Percentiles rank a stretch among this genome's conserved stretches.
phyloP scores from a whole-genome alignment of 305 asterid species.

The Fraxinus baroniana region DNA sequence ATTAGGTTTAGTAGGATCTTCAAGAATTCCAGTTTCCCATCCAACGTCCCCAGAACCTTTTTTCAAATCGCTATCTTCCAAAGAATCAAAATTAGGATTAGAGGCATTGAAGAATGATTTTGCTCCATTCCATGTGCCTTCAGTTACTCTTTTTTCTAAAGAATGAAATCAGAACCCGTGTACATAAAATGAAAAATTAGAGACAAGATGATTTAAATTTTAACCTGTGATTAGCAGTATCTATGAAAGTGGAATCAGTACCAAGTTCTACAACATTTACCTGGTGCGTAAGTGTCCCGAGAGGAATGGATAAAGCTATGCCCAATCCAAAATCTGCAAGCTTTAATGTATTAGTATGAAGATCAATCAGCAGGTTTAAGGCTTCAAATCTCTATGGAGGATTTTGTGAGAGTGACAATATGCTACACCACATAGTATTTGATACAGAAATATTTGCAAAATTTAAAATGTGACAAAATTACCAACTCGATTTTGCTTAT shows the following conservation, averaged over 20 bases:
- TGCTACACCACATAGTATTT: slow-evolving; percentile 56
- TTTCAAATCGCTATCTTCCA: no score
- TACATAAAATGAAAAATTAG: slow-evolving; percentile 12
- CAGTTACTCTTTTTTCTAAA: no score
- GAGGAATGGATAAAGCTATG: slow-evolving; percentile 49
- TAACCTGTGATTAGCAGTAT: background rate
- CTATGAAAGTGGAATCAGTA: background rate
- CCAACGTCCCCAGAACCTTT: no score
- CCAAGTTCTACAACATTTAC: slow-evolving; percentile 10
- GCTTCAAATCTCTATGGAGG: slow-evolving; percentile 57
- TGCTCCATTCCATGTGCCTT: no score
- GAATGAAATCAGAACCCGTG: slow-evolving; percentile 3
- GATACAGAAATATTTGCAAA: slow-evolving; percentile 51
- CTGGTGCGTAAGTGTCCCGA: slow-evolving; percentile 50
- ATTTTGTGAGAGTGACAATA: slow-evolving; percentile 54
- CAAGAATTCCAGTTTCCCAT: no score
- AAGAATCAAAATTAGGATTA: no score
- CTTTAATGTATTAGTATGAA: slow-evolving; percentile 42
- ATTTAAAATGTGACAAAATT: background rate
- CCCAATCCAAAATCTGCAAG: slow-evolving; percentile 66
- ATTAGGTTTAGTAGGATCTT: no score
- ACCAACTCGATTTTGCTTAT: background rate
- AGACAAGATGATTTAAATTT: background rate
- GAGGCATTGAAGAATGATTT: no score
- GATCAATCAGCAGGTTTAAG: slow-evolving; percentile 49